phyloP scores from a whole-genome alignment of 129 eudicot species.

The Helianthus tuberosus region DNA sequence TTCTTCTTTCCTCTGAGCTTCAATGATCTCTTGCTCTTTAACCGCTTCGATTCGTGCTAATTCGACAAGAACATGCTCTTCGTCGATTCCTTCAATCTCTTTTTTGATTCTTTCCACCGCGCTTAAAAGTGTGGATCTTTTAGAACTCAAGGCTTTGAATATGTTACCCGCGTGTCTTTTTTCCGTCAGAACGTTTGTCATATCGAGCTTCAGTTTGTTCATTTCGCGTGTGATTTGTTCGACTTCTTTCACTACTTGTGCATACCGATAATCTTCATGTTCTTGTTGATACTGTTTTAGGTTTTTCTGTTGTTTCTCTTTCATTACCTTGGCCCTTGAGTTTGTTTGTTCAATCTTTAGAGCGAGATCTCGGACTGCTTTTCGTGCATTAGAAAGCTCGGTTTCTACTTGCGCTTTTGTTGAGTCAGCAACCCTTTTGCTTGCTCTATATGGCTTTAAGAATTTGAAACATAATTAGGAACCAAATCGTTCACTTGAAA shows the following conservation, averaged over 20 bases:
- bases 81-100: constrained; percentile 68
- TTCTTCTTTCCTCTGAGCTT: constrained; percentile 52
- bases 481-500: neutral
- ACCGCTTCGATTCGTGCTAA: constrained; percentile 80
- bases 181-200: constrained; percentile 56
- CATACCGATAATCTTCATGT: constrained; percentile 28
- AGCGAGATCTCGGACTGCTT: constrained; percentile 50
- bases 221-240: constrained; percentile 59
- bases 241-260: constrained; percentile 55
- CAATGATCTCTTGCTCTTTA: constrained; percentile 59
- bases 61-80: constrained; percentile 84
- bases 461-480: constrained; percentile 19
- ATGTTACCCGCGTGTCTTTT: constrained; percentile 57
- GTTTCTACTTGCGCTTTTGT: constrained; percentile 52
- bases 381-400: constrained; percentile 56
- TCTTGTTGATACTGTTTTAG: constrained; percentile 26
- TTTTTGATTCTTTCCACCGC: constrained; percentile 50
- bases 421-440: constrained; percentile 40
- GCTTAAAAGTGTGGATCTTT: constrained; percentile 29
- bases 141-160: constrained; percentile 47
- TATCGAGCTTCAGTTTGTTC: constrained; percentile 62
- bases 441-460: constrained; percentile 31
- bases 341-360: constrained; percentile 60
- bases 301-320: constrained; percentile 28
- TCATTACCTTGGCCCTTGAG: constrained; percentile 50